Base-by-base conservation (phyloP, 352 stramenopile genomes). In the Phytophthora tentaculata region DNA sequence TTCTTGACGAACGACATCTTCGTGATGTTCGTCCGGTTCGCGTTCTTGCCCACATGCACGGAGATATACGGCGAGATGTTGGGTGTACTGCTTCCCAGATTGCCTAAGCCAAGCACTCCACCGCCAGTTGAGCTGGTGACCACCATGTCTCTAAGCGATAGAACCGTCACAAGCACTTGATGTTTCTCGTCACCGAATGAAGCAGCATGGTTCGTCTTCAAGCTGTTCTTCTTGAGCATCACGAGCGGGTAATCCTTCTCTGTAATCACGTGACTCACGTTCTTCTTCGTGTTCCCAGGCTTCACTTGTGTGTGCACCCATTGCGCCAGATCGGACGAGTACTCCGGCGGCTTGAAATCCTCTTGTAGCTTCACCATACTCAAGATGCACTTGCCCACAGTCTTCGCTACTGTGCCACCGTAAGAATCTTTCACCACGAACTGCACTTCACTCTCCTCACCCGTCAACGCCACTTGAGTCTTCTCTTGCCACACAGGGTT, bases 371-470 rank as follows among this genome's bases (percentile, higher is more conserved):
- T 80, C 19, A 79, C 59, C 77, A 96, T 90, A 61, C 81, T 77
- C 52, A 96, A 57, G 44, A 88, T 79, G 44, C 80, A 84, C 64
- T 94, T 94, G 37, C 88, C 88, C 26, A 96, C 78, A 14, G 84
- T 94, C 65, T 86, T 88, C 29, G 89, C 88, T 10, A 95, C 79
- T 0, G 86, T 83, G 8, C 86, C 88, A 17, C 86, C 84, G 56
- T 92, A 96, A 32, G 88, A 94, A 57, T 96, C 86, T 64, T 93
- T 93, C 29, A 96, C 88, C 10, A 93, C 84, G 45, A 96, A 83
- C 63, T 90, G 80, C 26, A 96, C 64, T 32, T 88, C 82, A 13
- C 81, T 67, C 56, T 91, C 86, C 0, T 71, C 68, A 6, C 83
- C 81, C 2, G 79, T 83, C 24, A 91, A 45, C 10, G 69, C 83